Percentiles rank a stretch among this genome's conserved stretches.
These are phyloP conservation scores for Hanseniaspora singularis DNA, from an alignment of 805 yeast genomes.

Conservation along the genomic window DNA sequence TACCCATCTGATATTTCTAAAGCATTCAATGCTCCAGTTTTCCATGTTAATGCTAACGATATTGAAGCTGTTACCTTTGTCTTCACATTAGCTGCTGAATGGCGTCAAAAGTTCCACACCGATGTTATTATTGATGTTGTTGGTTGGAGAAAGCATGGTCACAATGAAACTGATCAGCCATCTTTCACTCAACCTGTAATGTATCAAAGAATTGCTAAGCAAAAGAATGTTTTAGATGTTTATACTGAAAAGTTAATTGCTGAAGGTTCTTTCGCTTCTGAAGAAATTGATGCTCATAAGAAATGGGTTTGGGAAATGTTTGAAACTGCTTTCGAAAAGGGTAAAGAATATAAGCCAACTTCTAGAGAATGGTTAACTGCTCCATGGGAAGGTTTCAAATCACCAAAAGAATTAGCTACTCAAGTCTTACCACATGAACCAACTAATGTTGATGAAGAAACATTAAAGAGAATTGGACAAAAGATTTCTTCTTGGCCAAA, in stretches of 20 bases:
- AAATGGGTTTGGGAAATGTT: conserved; percentile 94
- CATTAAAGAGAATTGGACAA: conserved; percentile 66
- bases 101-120: conserved; percentile 93
- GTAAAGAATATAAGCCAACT: conserved; percentile 82
- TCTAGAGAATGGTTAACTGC: conserved; percentile 96
- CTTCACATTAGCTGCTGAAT: conserved; percentile 94
- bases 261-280: conserved; percentile 81
- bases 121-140: conserved; percentile 95
- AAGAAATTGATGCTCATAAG: conserved; percentile 90
- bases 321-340: conserved; percentile 78
- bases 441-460: conserved; percentile 68
- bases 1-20: conserved; percentile 97
- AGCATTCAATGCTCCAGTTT: conserved; percentile 92
- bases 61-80: conserved; percentile 85
- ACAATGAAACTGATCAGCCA: conserved; percentile 99
- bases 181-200: conserved; percentile 95
- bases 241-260: conserved; percentile 66
- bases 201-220: conserved; percentile 84
- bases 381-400: conserved; percentile 98
- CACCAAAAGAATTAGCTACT: conserved; percentile 91
- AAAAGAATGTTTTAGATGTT: conserved; percentile 77
- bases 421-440: conserved; percentile 94
- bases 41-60: conserved; percentile 98
- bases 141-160: conserved; percentile 98
- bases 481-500: conserved; percentile 75